Conservation (phyloP, 352 stramenopile genomes). For the Pythium dissimile region DNA sequence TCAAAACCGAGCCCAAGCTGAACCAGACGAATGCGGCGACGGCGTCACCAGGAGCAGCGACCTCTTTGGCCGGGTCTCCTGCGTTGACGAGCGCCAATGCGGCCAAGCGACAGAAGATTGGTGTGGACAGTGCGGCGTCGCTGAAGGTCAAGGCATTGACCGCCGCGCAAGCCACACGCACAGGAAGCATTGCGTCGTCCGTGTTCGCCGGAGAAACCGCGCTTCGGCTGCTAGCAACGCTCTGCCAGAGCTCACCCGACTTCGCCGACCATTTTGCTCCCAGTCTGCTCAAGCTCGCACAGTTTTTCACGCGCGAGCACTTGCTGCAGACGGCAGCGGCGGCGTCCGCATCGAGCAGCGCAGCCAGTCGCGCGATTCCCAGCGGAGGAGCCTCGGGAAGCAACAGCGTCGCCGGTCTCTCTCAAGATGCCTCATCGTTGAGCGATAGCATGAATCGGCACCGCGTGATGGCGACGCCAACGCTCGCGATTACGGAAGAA, state of each 20-base stretch:
- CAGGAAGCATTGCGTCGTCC: slow-evolving; percentile 29
- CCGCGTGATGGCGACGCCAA: slow-evolving; percentile 86
- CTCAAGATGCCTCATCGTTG: slow-evolving; percentile 17
- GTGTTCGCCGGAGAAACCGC: slow-evolving; percentile 69
- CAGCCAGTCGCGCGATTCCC: background rate
- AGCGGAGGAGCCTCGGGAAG: slow-evolving; percentile 24
- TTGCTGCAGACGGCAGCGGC: slow-evolving; percentile 50
- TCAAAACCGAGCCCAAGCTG: slow-evolving; percentile 19
- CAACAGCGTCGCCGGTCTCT: slow-evolving; percentile 25
- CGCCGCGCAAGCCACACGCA: slow-evolving; percentile 17
- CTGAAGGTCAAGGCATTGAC: slow-evolving; percentile 17
- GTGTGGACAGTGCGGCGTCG: background rate
- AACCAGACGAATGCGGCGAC: background rate
- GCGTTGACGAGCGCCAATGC: slow-evolving; percentile 9
- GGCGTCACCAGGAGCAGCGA: background rate
- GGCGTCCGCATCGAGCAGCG: background rate
- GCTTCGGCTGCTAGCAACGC: slow-evolving; percentile 57
- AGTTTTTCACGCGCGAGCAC: slow-evolving; percentile 83
- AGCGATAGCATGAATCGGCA: slow-evolving; percentile 74
- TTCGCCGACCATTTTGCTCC: slow-evolving; percentile 79
- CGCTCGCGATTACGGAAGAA: slow-evolving; percentile 79
- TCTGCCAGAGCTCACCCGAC: slow-evolving; percentile 56
- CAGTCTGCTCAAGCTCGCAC: slow-evolving; percentile 75
- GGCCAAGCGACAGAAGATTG: slow-evolving; percentile 18
- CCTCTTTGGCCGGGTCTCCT: slow-evolving; percentile 2